Conservation (phyloP, 192 early-diverging fungal genomes). For the Umbelopsis vinacea region DNA sequence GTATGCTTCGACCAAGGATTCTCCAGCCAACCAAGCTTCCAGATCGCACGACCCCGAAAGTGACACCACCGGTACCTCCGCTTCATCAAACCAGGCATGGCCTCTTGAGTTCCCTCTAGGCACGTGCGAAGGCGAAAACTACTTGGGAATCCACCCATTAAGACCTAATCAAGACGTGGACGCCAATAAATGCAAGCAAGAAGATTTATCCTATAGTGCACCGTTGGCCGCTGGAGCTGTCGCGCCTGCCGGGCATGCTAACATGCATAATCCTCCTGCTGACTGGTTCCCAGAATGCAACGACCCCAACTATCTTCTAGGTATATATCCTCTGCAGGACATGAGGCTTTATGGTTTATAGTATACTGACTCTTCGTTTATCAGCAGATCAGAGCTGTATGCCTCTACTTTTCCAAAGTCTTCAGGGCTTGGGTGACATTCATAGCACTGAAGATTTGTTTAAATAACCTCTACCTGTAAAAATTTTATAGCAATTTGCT, state of each 20-base stretch:
- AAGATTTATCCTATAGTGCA: neutral
- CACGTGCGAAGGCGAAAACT: neutral
- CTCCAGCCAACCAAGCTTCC: neutral
- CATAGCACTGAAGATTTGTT: neutral
- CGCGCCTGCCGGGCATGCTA: neutral
- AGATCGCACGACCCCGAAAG: neutral
- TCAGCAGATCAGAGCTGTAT: slow-evolving; percentile 4
- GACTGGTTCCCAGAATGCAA: slow-evolving; percentile 12
- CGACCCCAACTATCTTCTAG: slow-evolving; percentile 12
- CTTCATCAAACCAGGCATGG: slow-evolving; percentile 7
- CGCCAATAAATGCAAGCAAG: neutral
- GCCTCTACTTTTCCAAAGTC: slow-evolving; percentile 10
- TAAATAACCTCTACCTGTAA: slow-evolving; percentile 11
- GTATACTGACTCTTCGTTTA: neutral
- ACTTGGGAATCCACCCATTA: neutral
- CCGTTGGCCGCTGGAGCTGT: neutral
- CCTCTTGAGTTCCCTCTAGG: neutral
- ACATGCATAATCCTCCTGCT: neutral
- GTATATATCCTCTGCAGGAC: neutral
- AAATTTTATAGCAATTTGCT: neutral
- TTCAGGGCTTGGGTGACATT: slow-evolving; percentile 9
- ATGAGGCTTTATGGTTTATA: neutral
- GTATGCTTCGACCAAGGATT: slow-evolving; percentile 4
- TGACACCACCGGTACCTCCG: neutral
- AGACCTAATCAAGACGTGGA: neutral